Evolutionary conservation across 306 rosid species (phyloP).

Genomic region (Dryas octopetala): DNA sequence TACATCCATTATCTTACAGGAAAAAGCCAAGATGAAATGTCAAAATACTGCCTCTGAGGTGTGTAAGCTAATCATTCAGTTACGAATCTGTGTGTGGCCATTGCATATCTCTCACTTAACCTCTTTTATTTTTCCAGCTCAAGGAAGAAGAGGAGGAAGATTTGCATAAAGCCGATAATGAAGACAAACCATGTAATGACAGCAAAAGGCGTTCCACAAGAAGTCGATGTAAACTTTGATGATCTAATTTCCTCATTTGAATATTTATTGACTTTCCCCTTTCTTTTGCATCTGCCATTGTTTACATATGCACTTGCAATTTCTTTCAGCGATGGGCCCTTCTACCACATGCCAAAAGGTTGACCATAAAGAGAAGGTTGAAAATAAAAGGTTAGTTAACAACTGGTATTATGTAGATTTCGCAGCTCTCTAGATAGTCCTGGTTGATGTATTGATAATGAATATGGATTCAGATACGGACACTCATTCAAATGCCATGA

Average conservation of each 20-base stretch:
- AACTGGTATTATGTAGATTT: neutral
- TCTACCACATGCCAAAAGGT: conserved; percentile 41
- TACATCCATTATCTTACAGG: conserved; percentile 37
- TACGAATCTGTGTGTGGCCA: neutral
- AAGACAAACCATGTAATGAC: conserved; percentile 30
- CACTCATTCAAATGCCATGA: neutral
- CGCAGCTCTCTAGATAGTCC: neutral
- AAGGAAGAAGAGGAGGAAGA: conserved; percentile 50
- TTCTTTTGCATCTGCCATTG: conserved; percentile 10
- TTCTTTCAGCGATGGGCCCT: conserved; percentile 59
- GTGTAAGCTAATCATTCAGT: conserved; percentile 15
- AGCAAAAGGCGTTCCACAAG: conserved; percentile 48
- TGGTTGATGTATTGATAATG: neutral
- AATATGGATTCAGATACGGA: neutral
- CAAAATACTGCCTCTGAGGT: conserved; percentile 44
- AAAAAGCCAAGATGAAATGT: conserved; percentile 36
- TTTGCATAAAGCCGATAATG: conserved; percentile 25
- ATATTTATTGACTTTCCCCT: neutral
- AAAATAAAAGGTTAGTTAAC: conserved; percentile 59
- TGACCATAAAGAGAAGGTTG: conserved; percentile 53
- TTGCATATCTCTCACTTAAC: conserved; percentile 9
- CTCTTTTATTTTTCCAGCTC: conserved; percentile 29
- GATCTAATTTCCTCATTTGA: conserved; percentile 1
- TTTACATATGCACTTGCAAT: conserved; percentile 18
- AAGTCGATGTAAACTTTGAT: conserved; percentile 56